A percentile compares a stretch with the other conserved stretches of the same genome.
Evolutionary conservation across 1,284 basidiomycete species (phyloP).

Genomic region (Irpex sp.): DNA sequence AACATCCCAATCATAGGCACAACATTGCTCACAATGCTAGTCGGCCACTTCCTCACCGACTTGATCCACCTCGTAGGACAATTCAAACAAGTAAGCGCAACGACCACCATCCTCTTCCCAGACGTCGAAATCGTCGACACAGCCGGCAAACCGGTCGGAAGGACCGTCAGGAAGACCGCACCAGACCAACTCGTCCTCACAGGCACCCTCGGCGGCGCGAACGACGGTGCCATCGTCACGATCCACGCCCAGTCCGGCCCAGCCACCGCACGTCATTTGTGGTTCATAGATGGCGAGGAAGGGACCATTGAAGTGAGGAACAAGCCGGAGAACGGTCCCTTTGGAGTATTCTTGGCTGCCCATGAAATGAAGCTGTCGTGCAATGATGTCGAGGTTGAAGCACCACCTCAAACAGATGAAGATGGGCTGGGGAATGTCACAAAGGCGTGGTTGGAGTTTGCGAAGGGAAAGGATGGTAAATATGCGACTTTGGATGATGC

Average conservation of each 20-base stretch:
- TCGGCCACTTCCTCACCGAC: constrained; percentile 27
- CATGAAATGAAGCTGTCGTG: constrained; percentile 1
- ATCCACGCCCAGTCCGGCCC: constrained; percentile 14
- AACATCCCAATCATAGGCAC: constrained; percentile 17
- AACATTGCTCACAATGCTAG: constrained; percentile 22
- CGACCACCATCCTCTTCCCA: constrained; percentile 22
- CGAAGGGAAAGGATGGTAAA: constrained; percentile 31
- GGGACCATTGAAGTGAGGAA: constrained; percentile 24
- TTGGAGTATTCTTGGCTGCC: background rate
- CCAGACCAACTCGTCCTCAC: constrained; percentile 27
- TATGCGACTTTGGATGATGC: constrained; percentile 32
- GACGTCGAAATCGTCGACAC: constrained; percentile 21
- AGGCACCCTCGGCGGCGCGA: constrained; percentile 19
- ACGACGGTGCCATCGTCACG: background rate
- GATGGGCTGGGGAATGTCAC: constrained; percentile 8
- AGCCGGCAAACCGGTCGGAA: constrained; percentile 20
- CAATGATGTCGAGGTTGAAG: constrained; percentile 6
- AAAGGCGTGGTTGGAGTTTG: constrained; percentile 28
- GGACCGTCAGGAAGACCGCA: constrained; percentile 13
- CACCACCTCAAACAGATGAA: background rate
- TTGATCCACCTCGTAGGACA: constrained; percentile 26
- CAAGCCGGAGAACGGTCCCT: background rate
- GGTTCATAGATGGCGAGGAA: constrained; percentile 34
- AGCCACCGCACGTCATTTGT: constrained; percentile 18
- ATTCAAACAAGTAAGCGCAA: constrained; percentile 25